Evolutionary conservation across 768 basidiomycete species (phyloP), one percentile per base, ranked within the genome.

Genomic region (Boletus subcaerulescens): DNA sequence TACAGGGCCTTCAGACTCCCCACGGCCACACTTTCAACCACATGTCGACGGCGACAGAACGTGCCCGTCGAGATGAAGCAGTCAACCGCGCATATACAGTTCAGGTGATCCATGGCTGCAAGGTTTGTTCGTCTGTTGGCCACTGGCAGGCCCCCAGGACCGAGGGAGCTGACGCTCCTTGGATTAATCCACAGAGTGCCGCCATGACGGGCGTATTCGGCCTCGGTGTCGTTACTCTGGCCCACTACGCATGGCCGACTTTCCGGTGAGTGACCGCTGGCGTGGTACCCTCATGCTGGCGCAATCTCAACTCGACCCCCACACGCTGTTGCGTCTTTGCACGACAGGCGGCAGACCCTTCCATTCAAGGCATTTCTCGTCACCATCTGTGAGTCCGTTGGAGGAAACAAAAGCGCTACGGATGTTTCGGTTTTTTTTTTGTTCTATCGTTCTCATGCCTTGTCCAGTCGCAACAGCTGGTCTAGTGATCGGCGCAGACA

Each of bases 351-450:
- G 20, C 91, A 92, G 69, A 88, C 89, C 0, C 76, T 91, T 18
- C 81, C 88, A 4, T 83, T 92, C 76, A 94, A 94, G 69, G 83
- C 79, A 2, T 93, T 91, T 67, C 71, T 93, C 5, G 80, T 91
- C 8, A 83, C 84, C 31, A 79, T 82, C 52, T 84, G 91, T 91
- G 64, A 61, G 83, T 76, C 43, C 9, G 17, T 22, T 44, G 39
- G 15, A 40, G 17, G 31, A 32, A 5, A 6, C 14, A 17, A n/a
- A 0, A 15, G 10, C 32, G 6, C 29, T 9, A n/a, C 20, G 12
- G 5, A 20, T 12, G 8, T 18, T 15, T 26, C n/a, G 14, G 31
- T 52, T 8, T 17, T 20, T 32, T 29, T 29, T 29, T 26, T 1
- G 9, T 29, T 29, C 29, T 8, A 13, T 32, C 39, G 24, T 54